Base-by-base conservation (phyloP, 2,329 filamentous ascomycete genomes). In the Dothiorella sarmentorum region DNA sequence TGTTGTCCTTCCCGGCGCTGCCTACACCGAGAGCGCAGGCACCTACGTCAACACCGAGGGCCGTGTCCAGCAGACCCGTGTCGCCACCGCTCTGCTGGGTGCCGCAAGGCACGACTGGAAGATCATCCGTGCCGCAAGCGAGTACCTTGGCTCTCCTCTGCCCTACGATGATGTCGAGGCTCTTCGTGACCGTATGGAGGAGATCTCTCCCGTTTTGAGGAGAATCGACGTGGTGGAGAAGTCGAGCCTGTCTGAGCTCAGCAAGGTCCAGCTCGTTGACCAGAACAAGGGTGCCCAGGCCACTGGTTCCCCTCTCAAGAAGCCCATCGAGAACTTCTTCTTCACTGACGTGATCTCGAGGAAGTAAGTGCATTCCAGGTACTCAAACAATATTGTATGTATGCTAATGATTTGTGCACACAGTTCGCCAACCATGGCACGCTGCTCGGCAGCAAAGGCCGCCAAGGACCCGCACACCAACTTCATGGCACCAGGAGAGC, bases 11-110 rank as follows among this genome's bases (percentile, higher is more conserved):
- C 94, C 94, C 26, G 93, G 91, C 65, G 91, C 91, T 52, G 91
- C 94, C 11, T 99, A 97, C 79, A 97, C 93, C 22, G 94, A 99
- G 80, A 99, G 97, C 82, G 85, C 88, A 22, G 92, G 86, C 61
- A 99, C 94, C 43, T 99, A 96, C 71, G 85, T 99, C 77, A 99
- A 97, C 84, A 97, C 94, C 0, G 94, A 99, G 76, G 94, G 94
- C 59, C 90, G 94, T 67, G 91, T 94, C 20, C 94, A 99, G 78
- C 88, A 96, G 80, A 94, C 90, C 56, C 89, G 94, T 64, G 88
- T 90, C 47, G 94, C 94, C 27, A 95, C 91, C 35, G 89, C 89
- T 44, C 82, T 96, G 64, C 90, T 91, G 22, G 94, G 94, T 61
- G 94, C 91, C 56, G 86, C 93, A 59, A 86, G 94, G 70, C 93